Conservation (phyloP, 2,329 filamentous ascomycete genomes). For the Zelopaecilomyces penicillatus region DNA sequence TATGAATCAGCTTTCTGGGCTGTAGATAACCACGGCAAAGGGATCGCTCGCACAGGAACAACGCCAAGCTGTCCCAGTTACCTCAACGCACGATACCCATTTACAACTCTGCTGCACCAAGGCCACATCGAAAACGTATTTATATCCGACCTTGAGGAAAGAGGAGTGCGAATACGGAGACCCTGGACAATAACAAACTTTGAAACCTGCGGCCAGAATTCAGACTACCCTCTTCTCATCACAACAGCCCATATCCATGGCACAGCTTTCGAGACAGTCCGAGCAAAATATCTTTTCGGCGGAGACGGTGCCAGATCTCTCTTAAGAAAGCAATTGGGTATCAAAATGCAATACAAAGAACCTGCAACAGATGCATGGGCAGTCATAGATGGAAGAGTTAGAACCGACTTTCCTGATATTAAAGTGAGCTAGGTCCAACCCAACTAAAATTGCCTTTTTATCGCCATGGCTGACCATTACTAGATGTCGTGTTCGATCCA, state of each 20-base stretch:
- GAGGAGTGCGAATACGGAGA: constrained; percentile 51
- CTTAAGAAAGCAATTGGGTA: constrained; percentile 55
- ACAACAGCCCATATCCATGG: constrained; percentile 70
- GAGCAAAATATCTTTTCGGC: constrained; percentile 62
- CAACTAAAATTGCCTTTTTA: neutral
- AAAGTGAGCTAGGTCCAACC: constrained; percentile 38
- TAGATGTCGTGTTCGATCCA: constrained; percentile 71
- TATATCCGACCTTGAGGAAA: constrained; percentile 55
- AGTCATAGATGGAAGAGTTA: constrained; percentile 65
- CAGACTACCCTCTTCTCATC: constrained; percentile 72
- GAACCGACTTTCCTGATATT: constrained; percentile 70
- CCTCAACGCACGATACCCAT: constrained; percentile 63
- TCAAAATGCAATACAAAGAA: constrained; percentile 64
- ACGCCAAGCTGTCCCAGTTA: constrained; percentile 89
- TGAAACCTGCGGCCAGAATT: constrained; percentile 42
- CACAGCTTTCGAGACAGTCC: constrained; percentile 55
- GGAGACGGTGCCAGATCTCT: constrained; percentile 63
- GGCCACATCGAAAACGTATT: constrained; percentile 64
- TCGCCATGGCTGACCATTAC: constrained; percentile 33
- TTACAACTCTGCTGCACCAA: constrained; percentile 64
- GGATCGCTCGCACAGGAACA: constrained; percentile 58
- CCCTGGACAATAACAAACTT: constrained; percentile 59
- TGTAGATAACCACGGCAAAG: constrained; percentile 43
- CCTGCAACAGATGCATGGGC: constrained; percentile 66
- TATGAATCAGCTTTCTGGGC: constrained; percentile 73